Percentiles rank a stretch among this genome's conserved stretches.
These are phyloP conservation scores for Emergomyces pasteurianus DNA, from an alignment of 2,329 filamentous ascomycete species.

Conservation along the genomic window DNA sequence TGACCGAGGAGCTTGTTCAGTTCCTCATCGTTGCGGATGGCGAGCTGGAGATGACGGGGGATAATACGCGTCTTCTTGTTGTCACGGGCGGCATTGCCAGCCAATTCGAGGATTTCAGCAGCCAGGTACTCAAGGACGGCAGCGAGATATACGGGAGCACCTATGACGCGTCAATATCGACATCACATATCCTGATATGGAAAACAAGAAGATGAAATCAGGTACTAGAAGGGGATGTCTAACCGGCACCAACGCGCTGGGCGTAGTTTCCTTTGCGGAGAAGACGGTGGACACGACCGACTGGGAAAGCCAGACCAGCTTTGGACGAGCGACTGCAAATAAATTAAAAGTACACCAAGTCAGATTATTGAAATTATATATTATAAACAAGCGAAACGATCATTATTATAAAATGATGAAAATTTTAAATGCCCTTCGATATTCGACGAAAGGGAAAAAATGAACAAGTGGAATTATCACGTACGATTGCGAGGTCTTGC, in stretches of 20 bases:
- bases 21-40: slow-evolving; percentile 99
- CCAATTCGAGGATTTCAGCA: slow-evolving; percentile 96
- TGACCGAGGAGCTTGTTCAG: slow-evolving; percentile 97
- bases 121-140: slow-evolving; percentile 97
- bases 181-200: no score
- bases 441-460: no score
- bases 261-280: slow-evolving; percentile 99
- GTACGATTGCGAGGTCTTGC: slow-evolving; percentile 99
- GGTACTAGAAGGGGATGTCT: slow-evolving; percentile 18
- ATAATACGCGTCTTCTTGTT: slow-evolving; percentile 99
- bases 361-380: not conserved
- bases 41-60: slow-evolving; percentile 94
- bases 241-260: slow-evolving; percentile 94
- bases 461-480: slow-evolving; percentile 32
- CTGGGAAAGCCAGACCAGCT: slow-evolving; percentile 96
- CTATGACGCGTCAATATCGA: slow-evolving; percentile 27
- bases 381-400: no score
- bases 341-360: not conserved
- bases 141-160: slow-evolving; percentile 90
- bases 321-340: slow-evolving; percentile 80
- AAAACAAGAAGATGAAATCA: no score
- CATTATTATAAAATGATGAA: no score
- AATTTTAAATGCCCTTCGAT: no score
- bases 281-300: slow-evolving; percentile 98
- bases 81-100: slow-evolving; percentile 95